Percentiles rank a stretch among this genome's conserved stretches.
Conservation (phyloP, 768 basidiomycete species). For the Serendipita vermifera region DNA sequence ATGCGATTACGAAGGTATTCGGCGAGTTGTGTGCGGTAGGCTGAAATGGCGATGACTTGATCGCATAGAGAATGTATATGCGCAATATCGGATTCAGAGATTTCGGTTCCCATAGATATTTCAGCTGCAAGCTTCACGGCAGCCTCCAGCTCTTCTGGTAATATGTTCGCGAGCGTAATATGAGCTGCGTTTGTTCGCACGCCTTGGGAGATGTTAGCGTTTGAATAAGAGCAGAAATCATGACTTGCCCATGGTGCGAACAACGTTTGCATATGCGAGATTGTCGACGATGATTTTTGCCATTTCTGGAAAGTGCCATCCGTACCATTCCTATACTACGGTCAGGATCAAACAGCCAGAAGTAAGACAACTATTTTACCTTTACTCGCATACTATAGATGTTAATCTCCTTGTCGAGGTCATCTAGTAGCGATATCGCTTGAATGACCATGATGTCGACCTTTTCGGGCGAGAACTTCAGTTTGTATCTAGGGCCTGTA, state of each 20-base stretch:
- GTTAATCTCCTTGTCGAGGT: constrained; percentile 99
- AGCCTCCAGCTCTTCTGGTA: constrained; percentile 95
- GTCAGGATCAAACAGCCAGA: not conserved
- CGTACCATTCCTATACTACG: constrained; percentile 92
- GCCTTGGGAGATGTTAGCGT: constrained; percentile 32
- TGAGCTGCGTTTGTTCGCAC: constrained; percentile 88
- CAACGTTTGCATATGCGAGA: constrained; percentile 88
- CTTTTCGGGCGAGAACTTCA: constrained; percentile 99
- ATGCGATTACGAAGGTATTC: constrained; percentile 97
- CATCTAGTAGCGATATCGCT: constrained; percentile 93
- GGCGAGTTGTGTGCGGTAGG: constrained; percentile 86
- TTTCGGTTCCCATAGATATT: constrained; percentile 99
- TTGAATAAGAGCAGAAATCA: not conserved
- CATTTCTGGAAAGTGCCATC: constrained; percentile 99
- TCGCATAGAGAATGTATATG: constrained; percentile 96
- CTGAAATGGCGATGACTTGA: constrained; percentile 92
- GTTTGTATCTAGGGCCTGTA: constrained; percentile 66
- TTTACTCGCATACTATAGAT: constrained; percentile 99
- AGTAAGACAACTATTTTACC: constrained; percentile 33
- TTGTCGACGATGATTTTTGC: constrained; percentile 97
- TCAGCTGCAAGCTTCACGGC: constrained; percentile 91
- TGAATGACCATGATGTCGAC: constrained; percentile 99
- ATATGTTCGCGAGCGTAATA: constrained; percentile 76
- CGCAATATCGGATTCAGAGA: constrained; percentile 89
- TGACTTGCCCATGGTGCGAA: constrained; percentile 71